These are phyloP conservation scores for Stagonosporopsis tanaceti DNA, from an alignment of 2,329 filamentous ascomycete genomes.

Conservation along the genomic window DNA sequence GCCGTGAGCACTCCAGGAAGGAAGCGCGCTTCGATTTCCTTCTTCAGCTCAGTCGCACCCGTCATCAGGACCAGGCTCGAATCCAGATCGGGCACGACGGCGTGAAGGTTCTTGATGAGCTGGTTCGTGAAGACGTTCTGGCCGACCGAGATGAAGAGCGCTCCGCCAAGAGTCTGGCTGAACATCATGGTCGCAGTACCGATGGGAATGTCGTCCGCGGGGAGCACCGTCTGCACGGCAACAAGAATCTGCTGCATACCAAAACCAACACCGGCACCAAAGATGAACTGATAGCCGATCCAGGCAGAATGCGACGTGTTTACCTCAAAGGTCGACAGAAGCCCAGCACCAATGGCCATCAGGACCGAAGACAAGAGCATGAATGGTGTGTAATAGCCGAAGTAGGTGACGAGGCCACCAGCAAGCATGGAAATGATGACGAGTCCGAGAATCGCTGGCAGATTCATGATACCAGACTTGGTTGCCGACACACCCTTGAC, in stretches of 20 bases:
- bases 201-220: conserved; percentile 54
- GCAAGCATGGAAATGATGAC: conserved; percentile 54
- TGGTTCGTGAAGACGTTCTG: conserved; percentile 61
- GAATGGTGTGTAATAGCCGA: conserved; percentile 61
- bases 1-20: conserved; percentile 64
- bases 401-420: conserved; percentile 50
- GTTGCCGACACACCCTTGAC: conserved; percentile 57
- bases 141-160: conserved; percentile 58
- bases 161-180: conserved; percentile 57
- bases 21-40: conserved; percentile 59
- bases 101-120: conserved; percentile 53
- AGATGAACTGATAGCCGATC: conserved; percentile 53
- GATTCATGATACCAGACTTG: conserved; percentile 58
- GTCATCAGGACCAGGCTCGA: conserved; percentile 53
- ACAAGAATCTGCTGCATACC: conserved; percentile 59
- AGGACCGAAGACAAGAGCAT: conserved; percentile 53
- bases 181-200: conserved; percentile 60
- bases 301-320: conserved; percentile 21
- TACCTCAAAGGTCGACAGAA: conserved; percentile 53
- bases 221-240: conserved; percentile 56
- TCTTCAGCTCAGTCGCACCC: conserved; percentile 67
- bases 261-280: conserved; percentile 55
- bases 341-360: conserved; percentile 57
- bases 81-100: conserved; percentile 52
- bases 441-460: conserved; percentile 56